Evolutionary conservation across 83 land plant species (phyloP), one percentile per base, ranked within the genome.

Genomic region (Thuja plicata): DNA sequence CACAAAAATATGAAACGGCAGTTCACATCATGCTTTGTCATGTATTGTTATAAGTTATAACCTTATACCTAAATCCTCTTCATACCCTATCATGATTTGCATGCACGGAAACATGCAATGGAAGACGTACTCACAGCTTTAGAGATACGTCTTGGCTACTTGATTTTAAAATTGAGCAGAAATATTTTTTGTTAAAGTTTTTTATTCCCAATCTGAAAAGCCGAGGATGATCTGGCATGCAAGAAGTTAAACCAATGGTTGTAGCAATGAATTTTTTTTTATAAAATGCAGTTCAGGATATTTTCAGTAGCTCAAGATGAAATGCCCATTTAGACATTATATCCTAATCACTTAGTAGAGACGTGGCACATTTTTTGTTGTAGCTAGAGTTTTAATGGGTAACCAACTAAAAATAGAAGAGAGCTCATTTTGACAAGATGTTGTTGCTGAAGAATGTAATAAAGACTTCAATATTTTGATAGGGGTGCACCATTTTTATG

Each of bases 41-140:
- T 38, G 40, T 38, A 38, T 38, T 38, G 40, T 2, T 1, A 38
- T 38, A 10, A 46, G 3, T 5, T 43, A 2, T 38, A 38, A n/a
- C n/a, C 48, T 81, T 11, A 82, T 82, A 88, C 82, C 7, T 89
- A 52, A 82, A 70, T 80, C 87, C 30, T 48, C 11, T 76, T 86
- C 87, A 98, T 92, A 99, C 97, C 89, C 87, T 98, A 83, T 92
- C 98, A n/a, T 88, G 92, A 90, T 88, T 73, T 94, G 62, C 88
- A 94, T 77, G 98, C 95, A 76, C 96, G 95, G 54, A 90, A 95
- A 70, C 99, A 99, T 81, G 99, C 99, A 38, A 93, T 95, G 97
- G 97, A 97, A 92, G 99, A 98, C 94, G 92, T 98, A 27, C 90
- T 91, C n/a, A 93, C 93, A 91, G 96, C 99, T 83, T 89, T 98